Evolutionary conservation across 2,329 filamentous ascomycete genomes (phyloP).

Genomic region (Fusarium decemcellulare): DNA sequence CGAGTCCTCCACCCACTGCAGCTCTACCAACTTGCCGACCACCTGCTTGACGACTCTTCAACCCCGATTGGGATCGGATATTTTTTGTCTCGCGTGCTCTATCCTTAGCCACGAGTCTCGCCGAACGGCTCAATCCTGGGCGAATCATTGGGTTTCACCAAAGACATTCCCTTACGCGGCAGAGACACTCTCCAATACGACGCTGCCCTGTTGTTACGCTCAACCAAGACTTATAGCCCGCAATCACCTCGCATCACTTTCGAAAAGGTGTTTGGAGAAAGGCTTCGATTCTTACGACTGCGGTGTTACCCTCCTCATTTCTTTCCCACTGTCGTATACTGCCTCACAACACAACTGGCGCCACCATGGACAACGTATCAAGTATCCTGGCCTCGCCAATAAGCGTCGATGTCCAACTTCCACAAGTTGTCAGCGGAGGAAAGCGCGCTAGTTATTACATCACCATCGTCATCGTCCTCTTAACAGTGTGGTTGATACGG

Average conservation of each 20-base stretch:
- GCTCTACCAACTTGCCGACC: constrained; percentile 5
- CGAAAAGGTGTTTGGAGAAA: background rate
- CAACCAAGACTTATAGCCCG: constrained; percentile 31
- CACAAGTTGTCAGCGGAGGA: constrained; percentile 42
- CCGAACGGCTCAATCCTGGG: constrained; percentile 23
- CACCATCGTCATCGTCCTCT: constrained; percentile 53
- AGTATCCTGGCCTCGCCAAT: constrained; percentile 34
- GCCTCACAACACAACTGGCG: background rate
- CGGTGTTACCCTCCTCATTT: background rate
- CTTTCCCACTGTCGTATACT: background rate
- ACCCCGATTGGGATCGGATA: constrained; percentile 22
- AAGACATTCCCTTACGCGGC: constrained; percentile 24
- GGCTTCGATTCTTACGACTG: background rate
- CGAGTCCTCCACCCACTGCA: background rate
- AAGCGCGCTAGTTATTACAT: constrained; percentile 58
- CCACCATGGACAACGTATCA: constrained; percentile 41
- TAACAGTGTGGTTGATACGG: constrained; percentile 58
- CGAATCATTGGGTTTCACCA: constrained; percentile 19
- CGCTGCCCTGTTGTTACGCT: constrained; percentile 10
- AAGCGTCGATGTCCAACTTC: constrained; percentile 38
- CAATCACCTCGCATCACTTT: constrained; percentile 25
- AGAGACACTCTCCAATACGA: constrained; percentile 37
- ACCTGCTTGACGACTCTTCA: background rate
- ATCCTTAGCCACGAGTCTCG: constrained; percentile 24
- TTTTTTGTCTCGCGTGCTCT: constrained; percentile 18